Base-by-base conservation (phyloP, 2,329 filamentous ascomycete species). In the Xylaria arbuscula region DNA sequence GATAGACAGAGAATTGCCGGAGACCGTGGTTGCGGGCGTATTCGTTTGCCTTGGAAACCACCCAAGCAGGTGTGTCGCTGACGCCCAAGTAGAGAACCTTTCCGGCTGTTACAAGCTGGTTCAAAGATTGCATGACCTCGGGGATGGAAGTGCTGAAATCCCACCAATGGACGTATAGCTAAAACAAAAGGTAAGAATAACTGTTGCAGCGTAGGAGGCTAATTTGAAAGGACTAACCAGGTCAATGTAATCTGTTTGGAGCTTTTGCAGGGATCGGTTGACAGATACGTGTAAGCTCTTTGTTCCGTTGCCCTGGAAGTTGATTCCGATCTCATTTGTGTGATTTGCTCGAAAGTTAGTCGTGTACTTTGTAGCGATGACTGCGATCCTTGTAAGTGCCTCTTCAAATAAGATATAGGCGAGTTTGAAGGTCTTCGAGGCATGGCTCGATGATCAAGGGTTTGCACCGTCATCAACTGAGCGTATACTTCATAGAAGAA, bases 1-100 rank as follows among this genome's bases (percentile, higher is more conserved):
- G 89, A 78, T 92, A 92, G 36, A 92, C 86, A 42, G 83, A 86
- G 80, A 94, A 94, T 47, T 86, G 89, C 1, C 88, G 87, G 34
- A 93, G 83, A n/a, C 89, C 90, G 70, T 93, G 87, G 70, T 88
- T 85, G 50, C 89, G 86, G 7, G 92, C 92, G 75, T 93, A 90
- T 76, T 89, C 85, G 62, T 91, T 91, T 17, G 87, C 87, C 75
- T 89, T 89, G 74, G 84, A 85, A 32, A 91, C 89, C 19, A 91
- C 79, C 90, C 90, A 93, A 9, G 91, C 90, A 0, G 91, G 91
- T 0, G 88, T 89, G 72, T 93, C 90, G 50, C 85, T 89, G 77
- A 92, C 83, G 2, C 91, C 90, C 0, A 93, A 82, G 71, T 92
- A 92, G 17, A 90, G 80, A 0, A 92, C 89, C 72, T 92, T 92